Percentiles rank a stretch among this genome's conserved stretches.
These are phyloP conservation scores for Penicillium turbatum DNA, from an alignment of 495 filamentous ascomycete species.

Conservation along the genomic window DNA sequence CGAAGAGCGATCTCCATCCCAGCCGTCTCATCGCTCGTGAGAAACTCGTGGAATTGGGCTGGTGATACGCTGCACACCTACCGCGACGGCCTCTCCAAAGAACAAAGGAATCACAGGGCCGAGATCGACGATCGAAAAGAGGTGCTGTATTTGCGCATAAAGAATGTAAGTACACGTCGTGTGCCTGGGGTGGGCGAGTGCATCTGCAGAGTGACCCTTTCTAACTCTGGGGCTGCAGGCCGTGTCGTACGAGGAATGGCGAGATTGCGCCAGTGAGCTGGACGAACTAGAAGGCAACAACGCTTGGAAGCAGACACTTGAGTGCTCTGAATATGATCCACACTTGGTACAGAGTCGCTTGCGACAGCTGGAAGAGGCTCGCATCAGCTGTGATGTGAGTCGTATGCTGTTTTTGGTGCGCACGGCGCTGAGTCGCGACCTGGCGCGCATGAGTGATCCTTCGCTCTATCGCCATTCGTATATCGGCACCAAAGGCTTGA, in stretches of 20 bases:
- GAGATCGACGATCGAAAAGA: conserved; percentile 56
- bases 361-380: conserved; percentile 69
- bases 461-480: conserved; percentile 80
- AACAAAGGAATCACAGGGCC: conserved; percentile 48
- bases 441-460: conserved; percentile 82
- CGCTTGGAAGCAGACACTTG: conserved; percentile 69
- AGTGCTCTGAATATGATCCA: conserved; percentile 65
- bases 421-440: conserved; percentile 71
- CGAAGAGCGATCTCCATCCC: conserved; percentile 32
- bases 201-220: conserved; percentile 14
- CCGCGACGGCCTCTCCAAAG: conserved; percentile 53
- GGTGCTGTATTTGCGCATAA: conserved; percentile 58
- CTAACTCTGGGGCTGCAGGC: conserved; percentile 43
- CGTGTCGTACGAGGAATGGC: conserved; percentile 57
- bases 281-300: conserved; percentile 78
- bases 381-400: conserved; percentile 66
- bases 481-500: conserved; percentile 78
- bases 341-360: conserved; percentile 63
- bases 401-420: conserved; percentile 77
- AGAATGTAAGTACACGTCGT: conserved; percentile 45
- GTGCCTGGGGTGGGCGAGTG: conserved; percentile 4
- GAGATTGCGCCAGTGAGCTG: conserved; percentile 64
- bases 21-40: conserved; percentile 35
- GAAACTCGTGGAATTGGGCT: conserved; percentile 38
- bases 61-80: conserved; percentile 47